Evolutionary conservation across 352 stramenopile genomes (phyloP).

Genomic region (Pythium apleroticum): DNA sequence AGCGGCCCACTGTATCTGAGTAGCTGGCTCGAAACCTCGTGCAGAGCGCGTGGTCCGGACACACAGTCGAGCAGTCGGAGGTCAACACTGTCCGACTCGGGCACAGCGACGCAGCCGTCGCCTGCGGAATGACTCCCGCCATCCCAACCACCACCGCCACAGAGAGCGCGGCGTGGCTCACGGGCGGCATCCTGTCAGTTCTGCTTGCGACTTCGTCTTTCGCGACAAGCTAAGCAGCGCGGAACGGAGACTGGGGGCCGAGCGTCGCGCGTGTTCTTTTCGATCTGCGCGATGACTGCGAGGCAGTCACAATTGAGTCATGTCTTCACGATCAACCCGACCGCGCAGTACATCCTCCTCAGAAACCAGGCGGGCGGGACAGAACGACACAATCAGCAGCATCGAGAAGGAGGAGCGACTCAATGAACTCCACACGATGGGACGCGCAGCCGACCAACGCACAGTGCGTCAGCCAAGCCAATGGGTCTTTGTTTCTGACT

Average conservation of each 20-base stretch:
- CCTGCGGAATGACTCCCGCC: neutral
- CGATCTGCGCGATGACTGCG: no score
- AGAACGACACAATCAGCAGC: neutral
- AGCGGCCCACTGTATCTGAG: neutral
- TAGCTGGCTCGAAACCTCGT: constrained; percentile 2
- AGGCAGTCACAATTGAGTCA: no score
- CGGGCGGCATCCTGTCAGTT: neutral
- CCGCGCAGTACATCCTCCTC: neutral
- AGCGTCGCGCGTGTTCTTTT: no score
- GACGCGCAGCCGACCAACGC: neutral
- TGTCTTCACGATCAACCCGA: no score
- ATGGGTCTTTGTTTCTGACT: neutral
- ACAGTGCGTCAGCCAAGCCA: neutral
- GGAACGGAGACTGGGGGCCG: no score
- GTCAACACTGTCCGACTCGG: constrained; percentile 8
- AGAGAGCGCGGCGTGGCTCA: neutral
- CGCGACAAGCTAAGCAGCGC: no score
- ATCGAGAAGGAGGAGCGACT: neutral
- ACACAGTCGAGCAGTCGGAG: constrained; percentile 3
- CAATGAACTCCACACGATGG: neutral
- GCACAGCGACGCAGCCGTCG: constrained; percentile 1
- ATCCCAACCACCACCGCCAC: neutral
- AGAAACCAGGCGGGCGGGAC: neutral
- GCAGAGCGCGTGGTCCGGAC: neutral
- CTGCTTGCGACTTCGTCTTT: no score